Conservation (phyloP, 352 stramenopile species). For the Halophytophthora polymorphica region DNA sequence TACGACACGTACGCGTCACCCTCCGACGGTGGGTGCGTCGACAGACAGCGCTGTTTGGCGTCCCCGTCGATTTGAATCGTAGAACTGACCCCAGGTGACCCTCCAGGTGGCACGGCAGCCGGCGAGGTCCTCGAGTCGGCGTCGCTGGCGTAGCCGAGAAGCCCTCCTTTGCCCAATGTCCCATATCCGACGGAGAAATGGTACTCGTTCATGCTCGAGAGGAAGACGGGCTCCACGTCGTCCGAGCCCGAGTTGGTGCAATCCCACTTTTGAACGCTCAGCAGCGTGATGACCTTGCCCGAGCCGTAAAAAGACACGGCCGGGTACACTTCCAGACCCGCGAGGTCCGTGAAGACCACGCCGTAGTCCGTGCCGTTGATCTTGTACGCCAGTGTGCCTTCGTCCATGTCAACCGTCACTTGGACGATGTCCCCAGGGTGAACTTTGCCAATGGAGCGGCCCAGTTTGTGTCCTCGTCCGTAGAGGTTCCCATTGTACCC, state of each 20-base stretch:
- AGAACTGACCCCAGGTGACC: constrained; percentile 15
- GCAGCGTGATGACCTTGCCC: constrained; percentile 80
- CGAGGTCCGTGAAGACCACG: constrained; percentile 80
- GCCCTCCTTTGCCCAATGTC: constrained; percentile 67
- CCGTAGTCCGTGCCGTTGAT: constrained; percentile 90
- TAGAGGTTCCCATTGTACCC: constrained; percentile 92
- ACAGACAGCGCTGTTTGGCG: constrained; percentile 68
- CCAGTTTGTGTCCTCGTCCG: constrained; percentile 85
- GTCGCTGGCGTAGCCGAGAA: constrained; percentile 76
- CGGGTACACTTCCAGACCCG: constrained; percentile 80
- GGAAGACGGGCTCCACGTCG: constrained; percentile 60
- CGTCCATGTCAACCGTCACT: constrained; percentile 87
- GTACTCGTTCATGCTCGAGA: constrained; percentile 79
- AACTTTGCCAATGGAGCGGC: constrained; percentile 81
- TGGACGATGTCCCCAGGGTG: constrained; percentile 86
- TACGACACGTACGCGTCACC: constrained; percentile 82
- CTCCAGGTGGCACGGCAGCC: constrained; percentile 5
- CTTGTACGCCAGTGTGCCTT: constrained; percentile 84
- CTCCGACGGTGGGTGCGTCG: constrained; percentile 67
- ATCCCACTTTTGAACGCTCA: constrained; percentile 80
- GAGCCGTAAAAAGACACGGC: constrained; percentile 89
- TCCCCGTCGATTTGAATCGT: constrained; percentile 64
- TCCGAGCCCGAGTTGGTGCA: constrained; percentile 14
- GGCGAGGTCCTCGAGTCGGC: constrained; percentile 16
- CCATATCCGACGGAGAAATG: constrained; percentile 79